These are phyloP conservation scores for Jacaranda copaia DNA, from an alignment of 257 asterid species.

Conservation along the genomic window DNA sequence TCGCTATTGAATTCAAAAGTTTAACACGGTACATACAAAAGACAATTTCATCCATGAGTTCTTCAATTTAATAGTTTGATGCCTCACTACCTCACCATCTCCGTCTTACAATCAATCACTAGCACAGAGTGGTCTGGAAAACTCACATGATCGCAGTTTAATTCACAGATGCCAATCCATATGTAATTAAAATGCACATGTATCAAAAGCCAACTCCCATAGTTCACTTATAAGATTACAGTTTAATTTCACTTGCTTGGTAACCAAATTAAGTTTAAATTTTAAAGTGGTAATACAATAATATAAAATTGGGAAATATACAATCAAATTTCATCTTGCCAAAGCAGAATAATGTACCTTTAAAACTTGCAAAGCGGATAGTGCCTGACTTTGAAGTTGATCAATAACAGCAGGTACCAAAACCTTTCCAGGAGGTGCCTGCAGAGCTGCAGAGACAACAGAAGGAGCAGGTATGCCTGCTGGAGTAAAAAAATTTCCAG, in stretches of 20 bases:
- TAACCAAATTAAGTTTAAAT: conserved; percentile 38
- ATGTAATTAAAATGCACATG: not conserved
- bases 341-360: conserved; percentile 47
- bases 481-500: conserved; percentile 65
- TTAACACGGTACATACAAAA: not conserved
- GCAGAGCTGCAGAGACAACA: conserved; percentile 77
- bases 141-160: not conserved
- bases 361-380: conserved; percentile 90
- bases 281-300: conserved; percentile 24
- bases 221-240: not conserved
- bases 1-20: conserved; percentile 15
- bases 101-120: conserved; percentile 8
- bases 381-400: conserved; percentile 88
- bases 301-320: conserved; percentile 6
- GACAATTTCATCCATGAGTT: conserved; percentile 19
- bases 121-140: not conserved
- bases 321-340: conserved; percentile 17
- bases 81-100: conserved; percentile 12
- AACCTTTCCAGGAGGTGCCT: conserved; percentile 82
- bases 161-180: not conserved
- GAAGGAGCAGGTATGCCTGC: conserved; percentile 99
- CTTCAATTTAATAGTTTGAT: conserved; percentile 20
- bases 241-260: conserved; percentile 37
- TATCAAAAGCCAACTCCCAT: not conserved
- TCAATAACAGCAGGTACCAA: conserved; percentile 94